phyloP scores from a whole-genome alignment of 768 basidiomycete species.

The Trametes cinnabarina region DNA sequence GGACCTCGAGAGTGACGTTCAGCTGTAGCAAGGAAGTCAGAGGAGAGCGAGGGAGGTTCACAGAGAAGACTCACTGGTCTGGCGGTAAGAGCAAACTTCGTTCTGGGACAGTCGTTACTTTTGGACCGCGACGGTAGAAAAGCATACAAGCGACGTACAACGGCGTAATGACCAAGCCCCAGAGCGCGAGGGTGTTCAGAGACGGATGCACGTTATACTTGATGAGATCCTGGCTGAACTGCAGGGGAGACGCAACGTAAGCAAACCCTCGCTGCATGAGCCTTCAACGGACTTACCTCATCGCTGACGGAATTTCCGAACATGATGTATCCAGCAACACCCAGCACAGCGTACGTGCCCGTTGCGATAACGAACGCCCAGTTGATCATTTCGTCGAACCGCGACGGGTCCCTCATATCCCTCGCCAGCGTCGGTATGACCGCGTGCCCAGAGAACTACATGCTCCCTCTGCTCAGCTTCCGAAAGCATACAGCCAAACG shows the following conservation, averaged over 20 bases:
- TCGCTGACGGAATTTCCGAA: conserved; percentile 78
- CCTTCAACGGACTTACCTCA: conserved; percentile 59
- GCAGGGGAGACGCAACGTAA: neutral
- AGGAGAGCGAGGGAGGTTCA: neutral
- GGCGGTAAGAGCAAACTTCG: conserved; percentile 85
- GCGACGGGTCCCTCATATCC: conserved; percentile 83
- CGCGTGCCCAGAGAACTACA: conserved; percentile 88
- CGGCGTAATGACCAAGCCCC: conserved; percentile 82
- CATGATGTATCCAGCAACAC: conserved; percentile 83
- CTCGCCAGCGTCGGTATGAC: conserved; percentile 86
- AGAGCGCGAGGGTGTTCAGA: conserved; percentile 74
- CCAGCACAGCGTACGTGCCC: conserved; percentile 21
- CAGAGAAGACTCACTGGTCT: conserved; percentile 61
- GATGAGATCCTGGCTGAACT: conserved; percentile 85
- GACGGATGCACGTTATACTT: conserved; percentile 63
- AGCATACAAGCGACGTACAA: conserved; percentile 45
- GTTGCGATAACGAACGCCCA: conserved; percentile 68
- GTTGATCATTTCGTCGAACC: conserved; percentile 81
- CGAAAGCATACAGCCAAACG: neutral
- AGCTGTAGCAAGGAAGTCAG: conserved; percentile 44
- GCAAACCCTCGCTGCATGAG: no score
- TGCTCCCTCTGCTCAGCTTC: neutral
- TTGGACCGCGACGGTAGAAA: neutral
- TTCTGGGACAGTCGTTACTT: conserved; percentile 38
- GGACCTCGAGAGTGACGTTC: conserved; percentile 76